These are phyloP conservation scores for Kodamaea alishanica DNA, from an alignment of 1,139 yeast species.

Conservation along the genomic window DNA sequence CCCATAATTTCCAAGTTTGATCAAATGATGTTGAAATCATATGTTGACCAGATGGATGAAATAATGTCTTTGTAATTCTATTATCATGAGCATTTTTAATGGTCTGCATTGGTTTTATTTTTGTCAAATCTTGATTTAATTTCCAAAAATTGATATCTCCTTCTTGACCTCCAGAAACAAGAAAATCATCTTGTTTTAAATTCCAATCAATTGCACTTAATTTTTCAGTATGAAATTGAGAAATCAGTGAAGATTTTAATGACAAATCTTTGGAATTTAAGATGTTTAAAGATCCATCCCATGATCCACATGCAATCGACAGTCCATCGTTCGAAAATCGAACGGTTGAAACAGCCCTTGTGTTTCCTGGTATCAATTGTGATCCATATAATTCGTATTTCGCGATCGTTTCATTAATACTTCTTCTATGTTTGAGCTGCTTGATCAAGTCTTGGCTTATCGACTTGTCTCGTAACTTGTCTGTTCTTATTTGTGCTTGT, in stretches of 20 bases:
- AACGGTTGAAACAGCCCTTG: conserved; percentile 65
- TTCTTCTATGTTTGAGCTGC: conserved; percentile 44
- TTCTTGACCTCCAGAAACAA: conserved; percentile 65
- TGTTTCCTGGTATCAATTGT: conserved; percentile 55
- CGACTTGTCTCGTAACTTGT: conserved; percentile 19
- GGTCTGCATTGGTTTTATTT: conserved; percentile 13
- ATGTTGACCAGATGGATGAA: conserved; percentile 61
- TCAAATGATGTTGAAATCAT: conserved; percentile 78
- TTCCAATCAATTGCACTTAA: conserved; percentile 71
- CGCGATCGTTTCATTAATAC: conserved; percentile 33
- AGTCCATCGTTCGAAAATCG: conserved; percentile 37
- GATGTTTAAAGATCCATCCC: conserved; percentile 73
- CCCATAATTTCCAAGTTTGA: conserved; percentile 90
- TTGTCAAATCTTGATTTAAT: conserved; percentile 10
- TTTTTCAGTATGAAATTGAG: conserved; percentile 53
- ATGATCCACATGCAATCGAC: conserved; percentile 66
- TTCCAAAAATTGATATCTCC: conserved; percentile 52
- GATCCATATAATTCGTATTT: conserved; percentile 57
- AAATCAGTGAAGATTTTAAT: conserved; percentile 16
- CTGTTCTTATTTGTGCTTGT: conserved; percentile 42
- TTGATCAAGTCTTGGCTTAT: conserved; percentile 25
- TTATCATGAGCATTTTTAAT: conserved; percentile 41
- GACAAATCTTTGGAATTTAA: conserved; percentile 40
- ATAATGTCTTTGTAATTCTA: conserved; percentile 60
- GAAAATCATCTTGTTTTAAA: conserved; percentile 11